phyloP scores from a whole-genome alignment of 768 basidiomycete genomes.

The Mycena pura region DNA sequence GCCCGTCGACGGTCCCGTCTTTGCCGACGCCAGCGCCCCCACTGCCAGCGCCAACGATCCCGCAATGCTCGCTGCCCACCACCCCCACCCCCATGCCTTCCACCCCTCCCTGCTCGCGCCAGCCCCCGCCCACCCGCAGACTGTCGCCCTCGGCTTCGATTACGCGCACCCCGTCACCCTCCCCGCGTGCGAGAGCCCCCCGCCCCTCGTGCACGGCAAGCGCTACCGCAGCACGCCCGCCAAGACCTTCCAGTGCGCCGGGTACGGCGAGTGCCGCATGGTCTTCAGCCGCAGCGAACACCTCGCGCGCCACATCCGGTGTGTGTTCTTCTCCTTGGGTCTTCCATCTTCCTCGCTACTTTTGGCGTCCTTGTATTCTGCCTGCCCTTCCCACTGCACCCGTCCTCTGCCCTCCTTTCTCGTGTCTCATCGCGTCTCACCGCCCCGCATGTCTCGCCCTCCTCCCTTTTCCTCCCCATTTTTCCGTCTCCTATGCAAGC shows the following conservation, averaged over 20 bases:
- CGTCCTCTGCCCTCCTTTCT: conserved; percentile 15
- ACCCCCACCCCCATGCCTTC: neutral
- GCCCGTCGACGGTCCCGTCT: neutral
- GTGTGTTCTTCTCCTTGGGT: conserved; percentile 35
- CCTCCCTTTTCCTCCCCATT: neutral
- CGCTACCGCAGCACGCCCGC: conserved; percentile 85
- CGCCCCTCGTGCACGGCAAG: conserved; percentile 37
- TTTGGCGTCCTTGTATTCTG: neutral
- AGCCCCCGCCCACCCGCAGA: neutral
- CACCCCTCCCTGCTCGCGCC: conserved; percentile 1
- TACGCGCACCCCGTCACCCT: neutral
- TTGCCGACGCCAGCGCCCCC: too few relatives aligned
- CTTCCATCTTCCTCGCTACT: neutral
- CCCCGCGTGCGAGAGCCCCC: neutral
- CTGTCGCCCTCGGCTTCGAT: neutral
- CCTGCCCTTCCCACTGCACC: neutral
- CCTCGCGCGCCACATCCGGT: conserved; percentile 95
- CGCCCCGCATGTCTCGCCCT: neutral
- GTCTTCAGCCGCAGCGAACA: conserved; percentile 96
- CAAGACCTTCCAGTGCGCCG: conserved; percentile 95
- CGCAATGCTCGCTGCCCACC: neutral
- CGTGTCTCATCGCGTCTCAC: neutral
- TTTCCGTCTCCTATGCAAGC: too few relatives aligned
- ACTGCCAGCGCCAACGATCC: too few relatives aligned
- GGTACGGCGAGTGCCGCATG: conserved; percentile 96